These are phyloP conservation scores for Torulaspora maleeae DNA, from an alignment of 805 yeast genomes.

Conservation along the genomic window DNA sequence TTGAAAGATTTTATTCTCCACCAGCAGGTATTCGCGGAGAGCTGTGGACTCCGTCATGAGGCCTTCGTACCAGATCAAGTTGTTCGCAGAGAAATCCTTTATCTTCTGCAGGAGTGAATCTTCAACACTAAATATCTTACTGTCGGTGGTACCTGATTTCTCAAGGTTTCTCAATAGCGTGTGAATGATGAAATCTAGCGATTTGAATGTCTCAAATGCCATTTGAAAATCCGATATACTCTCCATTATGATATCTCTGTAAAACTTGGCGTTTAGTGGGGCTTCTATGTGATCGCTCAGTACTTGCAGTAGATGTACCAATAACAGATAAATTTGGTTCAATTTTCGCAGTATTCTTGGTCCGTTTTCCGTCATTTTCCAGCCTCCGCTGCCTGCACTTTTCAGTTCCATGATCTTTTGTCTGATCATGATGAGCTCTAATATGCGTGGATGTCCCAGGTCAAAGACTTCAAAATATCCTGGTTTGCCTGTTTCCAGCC, in stretches of 20 bases:
- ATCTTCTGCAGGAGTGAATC: constrained; percentile 14
- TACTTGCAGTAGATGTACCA: constrained; percentile 18
- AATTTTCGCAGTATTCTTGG: constrained; percentile 9
- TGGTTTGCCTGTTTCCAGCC: neutral
- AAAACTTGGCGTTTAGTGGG: constrained; percentile 13
- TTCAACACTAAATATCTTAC: constrained; percentile 17
- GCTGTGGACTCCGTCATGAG: constrained; percentile 18
- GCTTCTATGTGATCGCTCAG: constrained; percentile 22
- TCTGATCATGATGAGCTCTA: constrained; percentile 24
- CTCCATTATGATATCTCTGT: constrained; percentile 16
- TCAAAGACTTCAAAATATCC: constrained; percentile 10
- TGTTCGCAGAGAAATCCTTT: constrained; percentile 16
- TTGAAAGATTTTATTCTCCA: constrained; percentile 1
- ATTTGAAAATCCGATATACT: constrained; percentile 21
- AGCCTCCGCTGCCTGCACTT: neutral
- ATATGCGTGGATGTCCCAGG: constrained; percentile 25
- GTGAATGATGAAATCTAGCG: constrained; percentile 14
- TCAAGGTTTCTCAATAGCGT: constrained; percentile 13
- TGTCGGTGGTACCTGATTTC: constrained; percentile 13
- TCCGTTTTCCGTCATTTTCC: constrained; percentile 4
- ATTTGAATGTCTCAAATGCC: constrained; percentile 21
- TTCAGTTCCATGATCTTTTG: constrained; percentile 15
- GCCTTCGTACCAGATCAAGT: constrained; percentile 17
- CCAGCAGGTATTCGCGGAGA: constrained; percentile 13
- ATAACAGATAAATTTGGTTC: constrained; percentile 15